Percentiles rank a stretch among this genome's conserved stretches.
Conservation (phyloP, 2,329 filamentous ascomycete genomes). For the Aspergillus uvarum region DNA sequence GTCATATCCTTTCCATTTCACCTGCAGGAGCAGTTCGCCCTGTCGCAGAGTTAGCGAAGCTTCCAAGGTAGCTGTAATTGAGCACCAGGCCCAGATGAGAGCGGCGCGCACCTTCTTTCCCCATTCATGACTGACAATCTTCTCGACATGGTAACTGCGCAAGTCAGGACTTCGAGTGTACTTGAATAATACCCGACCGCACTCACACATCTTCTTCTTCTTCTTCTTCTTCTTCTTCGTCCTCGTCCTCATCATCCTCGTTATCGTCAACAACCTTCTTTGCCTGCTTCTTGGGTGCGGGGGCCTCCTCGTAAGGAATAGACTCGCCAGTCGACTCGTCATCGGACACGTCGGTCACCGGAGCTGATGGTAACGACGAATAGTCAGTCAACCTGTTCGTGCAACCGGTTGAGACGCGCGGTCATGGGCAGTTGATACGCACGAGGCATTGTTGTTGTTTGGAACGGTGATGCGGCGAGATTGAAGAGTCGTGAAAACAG, state of each 20-base stretch:
- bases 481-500: slow-evolving; percentile 32
- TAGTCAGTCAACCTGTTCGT: slow-evolving; percentile 3
- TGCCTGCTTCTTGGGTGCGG: slow-evolving; percentile 19
- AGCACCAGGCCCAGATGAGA: neutral
- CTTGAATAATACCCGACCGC: slow-evolving; percentile 11
- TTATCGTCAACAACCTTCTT: neutral
- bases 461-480: slow-evolving; percentile 20
- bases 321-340: slow-evolving; percentile 38
- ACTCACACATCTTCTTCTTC: slow-evolving; percentile 40
- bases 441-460: slow-evolving; percentile 45
- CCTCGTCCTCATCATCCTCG: slow-evolving; percentile 25
- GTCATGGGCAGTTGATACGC: slow-evolving; percentile 22
- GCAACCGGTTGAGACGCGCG: slow-evolving; percentile 13
- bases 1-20: slow-evolving; percentile 52
- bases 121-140: slow-evolving; percentile 40
- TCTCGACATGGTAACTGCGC: slow-evolving; percentile 43
- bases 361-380: slow-evolving; percentile 26
- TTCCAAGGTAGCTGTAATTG: neutral
- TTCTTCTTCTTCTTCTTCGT: slow-evolving; percentile 37
- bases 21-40: slow-evolving; percentile 40
- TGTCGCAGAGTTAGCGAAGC: slow-evolving; percentile 26
- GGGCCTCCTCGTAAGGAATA: slow-evolving; percentile 38
- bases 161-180: slow-evolving; percentile 15
- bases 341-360: slow-evolving; percentile 36
- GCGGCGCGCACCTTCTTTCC: slow-evolving; percentile 34